Evolutionary conservation across 805 yeast genomes (phyloP).

Genomic region (Yamadazyma olivae): DNA sequence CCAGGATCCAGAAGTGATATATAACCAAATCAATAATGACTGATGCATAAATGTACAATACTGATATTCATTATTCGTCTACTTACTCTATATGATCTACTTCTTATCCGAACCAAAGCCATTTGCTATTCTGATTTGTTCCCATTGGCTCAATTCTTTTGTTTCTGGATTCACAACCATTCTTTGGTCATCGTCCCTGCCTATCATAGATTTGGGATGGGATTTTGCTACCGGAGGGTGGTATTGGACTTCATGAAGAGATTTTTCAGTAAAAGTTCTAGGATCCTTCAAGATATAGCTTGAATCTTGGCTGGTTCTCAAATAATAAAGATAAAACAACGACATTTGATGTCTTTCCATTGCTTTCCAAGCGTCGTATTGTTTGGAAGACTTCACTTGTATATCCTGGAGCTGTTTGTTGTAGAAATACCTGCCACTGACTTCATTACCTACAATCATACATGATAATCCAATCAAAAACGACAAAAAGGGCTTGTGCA

Average conservation of each 20-base stretch:
- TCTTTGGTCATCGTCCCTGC: constrained; percentile 1
- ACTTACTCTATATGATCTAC: no score
- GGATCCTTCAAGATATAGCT: constrained; percentile 57
- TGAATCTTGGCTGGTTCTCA: constrained; percentile 49
- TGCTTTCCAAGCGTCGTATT: constrained; percentile 31
- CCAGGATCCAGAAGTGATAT: background rate
- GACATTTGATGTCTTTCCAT: constrained; percentile 35
- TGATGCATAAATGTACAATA: background rate
- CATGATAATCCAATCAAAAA: constrained; percentile 27
- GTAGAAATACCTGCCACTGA: constrained; percentile 21
- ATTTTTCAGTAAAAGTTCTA: constrained; percentile 23
- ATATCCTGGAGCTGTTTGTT: constrained; percentile 15
- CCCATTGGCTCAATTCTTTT: constrained; percentile 25
- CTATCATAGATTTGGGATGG: background rate
- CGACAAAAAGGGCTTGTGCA: constrained; percentile 33
- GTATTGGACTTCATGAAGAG: constrained; percentile 28
- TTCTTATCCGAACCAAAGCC: constrained; percentile 11
- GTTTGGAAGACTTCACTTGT: constrained; percentile 9
- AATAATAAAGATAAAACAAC: constrained; percentile 46
- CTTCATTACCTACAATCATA: constrained; percentile 24
- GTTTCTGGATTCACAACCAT: constrained; percentile 3
- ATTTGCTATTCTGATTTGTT: constrained; percentile 29
- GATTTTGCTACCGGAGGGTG: constrained; percentile 12
- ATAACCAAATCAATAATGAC: no score
- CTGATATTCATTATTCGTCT: background rate